Conservation (phyloP, 331 rosid genomes). For the Phaseolus coccineus region DNA sequence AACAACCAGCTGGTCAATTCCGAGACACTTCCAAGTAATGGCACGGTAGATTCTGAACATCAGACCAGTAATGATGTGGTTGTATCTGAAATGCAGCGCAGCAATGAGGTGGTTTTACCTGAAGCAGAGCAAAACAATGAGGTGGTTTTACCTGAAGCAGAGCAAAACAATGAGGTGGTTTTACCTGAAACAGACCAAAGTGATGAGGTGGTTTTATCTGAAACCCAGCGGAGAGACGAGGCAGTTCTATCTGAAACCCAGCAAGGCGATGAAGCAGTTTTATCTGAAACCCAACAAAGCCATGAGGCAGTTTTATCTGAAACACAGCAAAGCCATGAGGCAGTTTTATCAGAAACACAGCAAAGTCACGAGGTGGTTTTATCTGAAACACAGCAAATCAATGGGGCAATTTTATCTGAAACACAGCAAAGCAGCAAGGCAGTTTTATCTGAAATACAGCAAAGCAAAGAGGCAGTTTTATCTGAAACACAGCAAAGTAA, state of each 20-base stretch:
- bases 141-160: no score
- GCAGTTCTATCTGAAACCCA: constrained; percentile 1
- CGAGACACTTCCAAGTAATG: constrained; percentile 32
- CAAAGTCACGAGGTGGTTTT: constrained; percentile 10
- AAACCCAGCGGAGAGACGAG: constrained; percentile 27
- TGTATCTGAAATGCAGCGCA: constrained; percentile 18
- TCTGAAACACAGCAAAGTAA: constrained; percentile 22
- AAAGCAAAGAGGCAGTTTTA: constrained; percentile 14
- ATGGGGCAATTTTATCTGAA: constrained; percentile 31
- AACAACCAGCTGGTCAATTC: constrained; percentile 35
- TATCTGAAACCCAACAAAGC: background rate
- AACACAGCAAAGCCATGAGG: constrained; percentile 9
- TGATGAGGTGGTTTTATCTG: constrained; percentile 23
- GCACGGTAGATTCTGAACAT: constrained; percentile 16
- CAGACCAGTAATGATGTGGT: constrained; percentile 34
- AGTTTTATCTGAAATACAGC: background rate
- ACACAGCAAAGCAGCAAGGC: background rate
- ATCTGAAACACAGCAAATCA: constrained; percentile 1
- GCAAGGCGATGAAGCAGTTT: background rate
- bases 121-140: no score
- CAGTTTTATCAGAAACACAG: constrained; percentile 11
- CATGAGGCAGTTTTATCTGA: constrained; percentile 8
- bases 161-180: background rate
- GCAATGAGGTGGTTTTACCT: background rate
- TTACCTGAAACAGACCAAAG: constrained; percentile 20